Evolutionary conservation across 495 filamentous ascomycete species (phyloP), one percentile per base, ranked within the genome.

Genomic region (Penicillium lividum): DNA sequence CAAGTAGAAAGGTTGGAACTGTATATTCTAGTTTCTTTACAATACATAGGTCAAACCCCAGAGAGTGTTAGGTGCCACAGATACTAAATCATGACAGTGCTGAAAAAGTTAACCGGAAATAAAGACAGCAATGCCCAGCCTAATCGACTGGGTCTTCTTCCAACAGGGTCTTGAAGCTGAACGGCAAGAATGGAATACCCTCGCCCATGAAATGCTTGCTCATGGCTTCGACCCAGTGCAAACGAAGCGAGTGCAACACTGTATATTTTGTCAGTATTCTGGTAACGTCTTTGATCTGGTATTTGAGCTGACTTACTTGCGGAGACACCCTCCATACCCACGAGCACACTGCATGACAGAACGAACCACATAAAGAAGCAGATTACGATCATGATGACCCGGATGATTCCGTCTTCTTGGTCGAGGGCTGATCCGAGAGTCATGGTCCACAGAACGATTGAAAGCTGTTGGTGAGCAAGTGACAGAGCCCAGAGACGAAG

Each of bases 161-260:
- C 56, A 98, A 73, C 61, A 97, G 73, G 18, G 84, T 79, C 77
- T 87, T 86, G 70, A 98, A 98, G 67, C 89, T 92, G 73, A 98
- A 98, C 8, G 94, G 94, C 64, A 88, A 79, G 76, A 99, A 98
- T 38, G 92, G 80, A 69, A 94, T 82, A 44, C 94, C 94, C 54
- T 92, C 92, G 60, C 96, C 96, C 70, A 97, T 89, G 78, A 97
- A 97, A 79, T 97, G 96, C 77, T 98, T 98, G 77, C 91, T 94
- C 86, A 98, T 97, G n/a, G 94, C 92, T 73, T 99, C 94, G 57
- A 99, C 94, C 94, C 94, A 99, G 68, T 97, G 95, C 57, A 99
- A 82, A 80, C 94, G 85, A 62, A 99, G 80, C 58, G 89, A 92
- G 75, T 98, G 95, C 78, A 97, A 83, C 90, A 94, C 56, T 59